Base-by-base conservation (phyloP, 2,329 filamentous ascomycete genomes). In the Pseudocercospora pini-densiflorae region DNA sequence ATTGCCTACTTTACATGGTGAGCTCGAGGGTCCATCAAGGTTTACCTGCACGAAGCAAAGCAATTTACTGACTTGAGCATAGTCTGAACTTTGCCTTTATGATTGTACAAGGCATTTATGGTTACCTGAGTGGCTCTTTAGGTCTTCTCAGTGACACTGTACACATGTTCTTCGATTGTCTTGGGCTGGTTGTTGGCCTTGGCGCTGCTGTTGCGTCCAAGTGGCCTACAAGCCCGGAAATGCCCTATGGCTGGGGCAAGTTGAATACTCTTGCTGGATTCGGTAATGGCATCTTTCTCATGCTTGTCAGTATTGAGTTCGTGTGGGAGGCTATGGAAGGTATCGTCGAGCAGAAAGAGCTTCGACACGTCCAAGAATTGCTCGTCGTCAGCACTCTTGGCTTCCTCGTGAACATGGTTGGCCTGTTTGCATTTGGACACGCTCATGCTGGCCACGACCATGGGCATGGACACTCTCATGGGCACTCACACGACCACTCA, bases 131-230 rank as follows among this genome's bases (percentile, higher is more conserved):
- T 3, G 94, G 97, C 72, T 99, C 95, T 0, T 83, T 99, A 5
- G 95, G 95, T 2, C 85, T 99, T n/a, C 87, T 99, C 19, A 97
- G 93, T 72, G 95, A 99, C 79, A 98, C 94, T 75, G 95, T 99
- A 69, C 95, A 99, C 81, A 99, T 99, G 95, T 94, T 99, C 75
- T 98, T 99, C 74, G 95, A 99, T 80, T 99, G 95, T 72, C 89
- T 97, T 40, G 95, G 94, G 21, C 86, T 99, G 29, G 88, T 92
- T 1, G 93, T 99, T 40, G 95, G 95, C 10, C 84, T 99, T 9
- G 90, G 94, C 73, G 95, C 95, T 29, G 91, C 94, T 1, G 93
- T 99, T 5, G 92, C 97, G 84, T 95, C 92, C 80, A 98, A 98
- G 80, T 97, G 95, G 94, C 93, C 94, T 1, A 91, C 93, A 0